A percentile compares a stretch with the other conserved stretches of the same genome.
Conservation (phyloP, 495 filamentous ascomycete genomes). For the Penicillium bovifimosum region DNA sequence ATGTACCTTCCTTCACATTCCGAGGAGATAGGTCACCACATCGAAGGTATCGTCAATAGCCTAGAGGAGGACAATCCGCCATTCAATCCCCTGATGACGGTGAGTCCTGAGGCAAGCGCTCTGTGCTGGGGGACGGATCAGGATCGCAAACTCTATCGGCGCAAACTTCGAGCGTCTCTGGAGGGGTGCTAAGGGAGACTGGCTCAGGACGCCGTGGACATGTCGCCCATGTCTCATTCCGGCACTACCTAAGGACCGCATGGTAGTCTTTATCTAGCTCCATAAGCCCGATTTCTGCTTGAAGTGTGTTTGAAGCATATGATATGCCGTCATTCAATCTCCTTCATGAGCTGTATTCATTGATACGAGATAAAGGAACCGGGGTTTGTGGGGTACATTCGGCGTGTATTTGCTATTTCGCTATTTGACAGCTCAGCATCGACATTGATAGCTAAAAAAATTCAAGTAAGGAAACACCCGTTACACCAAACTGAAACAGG, state of each 20-base stretch:
- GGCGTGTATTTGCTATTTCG: background rate
- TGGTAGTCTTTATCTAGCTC: background rate
- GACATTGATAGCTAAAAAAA: background rate
- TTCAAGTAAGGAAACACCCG: too few species aligned
- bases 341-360: background rate
- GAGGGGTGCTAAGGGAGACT: background rate
- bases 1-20: constrained; percentile 72
- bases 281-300: background rate
- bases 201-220: background rate
- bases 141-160: constrained; percentile 76
- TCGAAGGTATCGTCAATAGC: constrained; percentile 76
- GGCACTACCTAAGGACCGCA: constrained; percentile 44
- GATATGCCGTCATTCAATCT: background rate
- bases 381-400: background rate
- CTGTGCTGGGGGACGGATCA: constrained; percentile 81
- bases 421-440: background rate
- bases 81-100: constrained; percentile 85
- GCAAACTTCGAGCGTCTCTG: constrained; percentile 54
- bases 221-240: constrained; percentile 11
- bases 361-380: background rate
- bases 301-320: background rate
- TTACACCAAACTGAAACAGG: too few species aligned
- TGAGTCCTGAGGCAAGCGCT: constrained; percentile 80
- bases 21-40: constrained; percentile 78
- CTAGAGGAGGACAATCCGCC: constrained; percentile 82